Evolutionary conservation across 2,329 filamentous ascomycete genomes (phyloP).

Genomic region (Talaromyces verruculosus): DNA sequence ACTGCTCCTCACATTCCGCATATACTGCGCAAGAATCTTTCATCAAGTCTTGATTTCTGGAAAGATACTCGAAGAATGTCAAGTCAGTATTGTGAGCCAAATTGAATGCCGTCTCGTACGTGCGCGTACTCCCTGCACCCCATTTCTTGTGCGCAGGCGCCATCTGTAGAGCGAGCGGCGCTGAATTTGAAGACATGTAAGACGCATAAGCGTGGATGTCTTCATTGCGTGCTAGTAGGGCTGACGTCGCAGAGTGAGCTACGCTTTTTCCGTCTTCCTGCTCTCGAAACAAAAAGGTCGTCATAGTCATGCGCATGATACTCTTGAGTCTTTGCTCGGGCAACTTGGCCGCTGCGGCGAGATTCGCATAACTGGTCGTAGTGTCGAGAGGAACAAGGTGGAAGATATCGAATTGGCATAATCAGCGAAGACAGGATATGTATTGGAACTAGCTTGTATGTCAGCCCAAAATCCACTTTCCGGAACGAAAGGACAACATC

Average conservation of each 20-base stretch:
- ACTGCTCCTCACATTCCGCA: constrained; percentile 56
- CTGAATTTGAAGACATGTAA: neutral
- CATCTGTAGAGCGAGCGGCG: neutral
- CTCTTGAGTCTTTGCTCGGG: neutral
- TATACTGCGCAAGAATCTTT: constrained; percentile 56
- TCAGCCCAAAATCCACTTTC: neutral
- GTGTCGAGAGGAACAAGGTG: neutral
- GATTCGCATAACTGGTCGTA: neutral
- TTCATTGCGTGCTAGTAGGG: neutral
- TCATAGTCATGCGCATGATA: neutral
- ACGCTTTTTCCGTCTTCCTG: neutral
- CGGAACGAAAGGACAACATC: too few relatives aligned
- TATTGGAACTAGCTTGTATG: neutral
- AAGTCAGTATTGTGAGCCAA: constrained; percentile 32
- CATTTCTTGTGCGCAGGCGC: neutral
- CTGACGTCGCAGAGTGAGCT: neutral
- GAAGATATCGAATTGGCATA: neutral
- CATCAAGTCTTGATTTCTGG: constrained; percentile 36
- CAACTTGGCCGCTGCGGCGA: neutral
- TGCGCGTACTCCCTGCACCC: neutral
- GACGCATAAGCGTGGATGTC: neutral
- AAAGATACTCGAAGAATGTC: constrained; percentile 38
- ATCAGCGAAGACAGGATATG: neutral
- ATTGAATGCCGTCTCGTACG: constrained; percentile 29
- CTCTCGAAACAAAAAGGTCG: neutral